A percentile compares a stretch with the other conserved stretches of the same genome.
These are phyloP conservation scores for Parastagonospora avenae DNA, from an alignment of 2,329 filamentous ascomycete genomes.

Conservation along the genomic window DNA sequence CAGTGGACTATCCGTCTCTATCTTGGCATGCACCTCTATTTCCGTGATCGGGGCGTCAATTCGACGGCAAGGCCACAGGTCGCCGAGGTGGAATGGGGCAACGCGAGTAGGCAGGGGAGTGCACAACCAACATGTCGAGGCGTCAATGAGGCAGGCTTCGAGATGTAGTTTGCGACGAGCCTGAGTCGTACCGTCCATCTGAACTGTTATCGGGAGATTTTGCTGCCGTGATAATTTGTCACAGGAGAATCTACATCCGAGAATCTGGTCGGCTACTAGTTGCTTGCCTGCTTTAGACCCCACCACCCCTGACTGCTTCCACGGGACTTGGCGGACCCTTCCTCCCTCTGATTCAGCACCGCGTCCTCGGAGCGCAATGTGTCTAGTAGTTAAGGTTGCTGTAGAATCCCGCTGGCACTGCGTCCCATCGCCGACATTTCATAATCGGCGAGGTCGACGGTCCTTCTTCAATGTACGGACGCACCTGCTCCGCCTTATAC, in stretches of 20 bases:
- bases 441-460: background rate
- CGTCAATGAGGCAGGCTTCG: background rate
- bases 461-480: background rate
- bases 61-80: constrained; percentile 4
- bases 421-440: background rate
- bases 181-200: no score
- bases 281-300: background rate
- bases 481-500: background rate
- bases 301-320: background rate
- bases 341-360: background rate
- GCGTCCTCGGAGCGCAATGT: background rate
- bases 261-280: background rate
- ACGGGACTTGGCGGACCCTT: background rate
- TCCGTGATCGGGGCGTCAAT: background rate
- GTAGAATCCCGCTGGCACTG: background rate
- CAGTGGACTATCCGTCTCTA: background rate
- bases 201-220: no score
- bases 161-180: background rate
- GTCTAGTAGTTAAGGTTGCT: background rate
- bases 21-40: no score
- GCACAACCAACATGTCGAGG: no score
- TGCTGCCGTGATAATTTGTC: no score
- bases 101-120: background rate
- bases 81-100: constrained; percentile 9
- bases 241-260: no score